phyloP scores from a whole-genome alignment of 78 protist genomes.

The Blattamonas nauphoetae region DNA sequence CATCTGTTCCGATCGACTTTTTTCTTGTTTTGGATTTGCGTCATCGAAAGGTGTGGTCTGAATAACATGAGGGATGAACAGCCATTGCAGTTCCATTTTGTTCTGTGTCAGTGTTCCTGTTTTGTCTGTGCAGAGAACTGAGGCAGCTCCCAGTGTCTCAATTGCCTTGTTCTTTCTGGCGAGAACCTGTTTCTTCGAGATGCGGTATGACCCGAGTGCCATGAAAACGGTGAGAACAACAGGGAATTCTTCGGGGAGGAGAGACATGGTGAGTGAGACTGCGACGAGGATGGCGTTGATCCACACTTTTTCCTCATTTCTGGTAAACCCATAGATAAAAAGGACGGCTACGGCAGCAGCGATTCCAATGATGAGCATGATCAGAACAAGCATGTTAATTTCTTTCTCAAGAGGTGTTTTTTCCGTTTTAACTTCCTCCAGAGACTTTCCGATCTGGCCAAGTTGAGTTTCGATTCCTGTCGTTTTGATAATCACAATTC shows the following conservation, averaged over 20 bases:
- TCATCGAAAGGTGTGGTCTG: too few species aligned
- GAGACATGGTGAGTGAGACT: neutral
- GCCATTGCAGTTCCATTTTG: constrained; percentile 20
- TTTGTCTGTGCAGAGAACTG: constrained; percentile 20
- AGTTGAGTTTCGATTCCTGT: neutral
- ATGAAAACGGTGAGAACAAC: neutral
- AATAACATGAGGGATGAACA: neutral
- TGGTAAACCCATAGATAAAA: neutral
- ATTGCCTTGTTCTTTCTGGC: neutral
- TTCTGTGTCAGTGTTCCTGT: constrained; percentile 44
- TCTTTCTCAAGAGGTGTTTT: constrained; percentile 1
- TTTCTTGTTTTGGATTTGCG: too few species aligned
- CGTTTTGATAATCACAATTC: neutral
- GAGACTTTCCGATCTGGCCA: constrained; percentile 3
- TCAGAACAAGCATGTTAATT: neutral
- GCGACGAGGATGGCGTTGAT: neutral
- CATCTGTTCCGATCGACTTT: too few species aligned
- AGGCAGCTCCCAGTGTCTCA: constrained; percentile 13
- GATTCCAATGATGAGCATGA: neutral
- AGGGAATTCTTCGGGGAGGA: constrained; percentile 9
- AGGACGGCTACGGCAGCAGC: neutral
- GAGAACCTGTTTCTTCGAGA: neutral
- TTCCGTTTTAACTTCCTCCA: neutral
- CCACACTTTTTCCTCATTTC: neutral
- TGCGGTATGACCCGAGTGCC: neutral